Base-by-base conservation (phyloP, 306 rosid genomes). In the Trifolium subterraneum region DNA sequence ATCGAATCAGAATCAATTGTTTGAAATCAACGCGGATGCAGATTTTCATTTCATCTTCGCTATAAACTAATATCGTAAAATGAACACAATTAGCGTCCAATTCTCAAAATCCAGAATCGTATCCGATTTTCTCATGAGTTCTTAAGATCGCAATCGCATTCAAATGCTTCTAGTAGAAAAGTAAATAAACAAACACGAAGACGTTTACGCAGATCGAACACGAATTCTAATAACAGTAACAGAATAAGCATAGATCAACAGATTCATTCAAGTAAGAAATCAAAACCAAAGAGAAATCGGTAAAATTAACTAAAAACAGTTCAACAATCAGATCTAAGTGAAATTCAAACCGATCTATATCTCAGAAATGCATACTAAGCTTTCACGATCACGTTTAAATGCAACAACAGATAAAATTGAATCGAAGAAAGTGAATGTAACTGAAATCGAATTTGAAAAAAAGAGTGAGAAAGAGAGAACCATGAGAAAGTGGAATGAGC, bases 401-500 rank as follows among this genome's bases (percentile, higher is more conserved):
- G 20, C 64, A 27, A 63, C 44, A 75, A 66, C 64, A 3, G 29
- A 29, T 4, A 74, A 39, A 72, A 14, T 23, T 4, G 68, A 79
- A 3, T 27, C 19, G 36, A 42, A 42, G 10, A n/a, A 61, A 47
- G 25, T 41, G 50, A 8, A 31, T 39, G 36, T 5, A 76, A 51
- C 50, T 71, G 20, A 68, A 80, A 73, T 75, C 51, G 68, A 7
- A 13, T 75, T 59, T 36, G 71, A 48, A 2, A 29, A 6, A 64
- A 65, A 78, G 68, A 47, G 60, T 42, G 45, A 76, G 54, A 73
- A 74, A 77, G 73, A 55, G 72, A 78, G 75, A 78, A 90, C 90
- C 94, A 88, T 44, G 78, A 81, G 78, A 91, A 87, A 76, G 82
- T 76, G 66, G 90, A 86, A 69, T 80, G 89, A 68, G 93, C 86